Evolutionary conservation across 306 rosid species (phyloP).

Genomic region (Quercus cerris): DNA sequence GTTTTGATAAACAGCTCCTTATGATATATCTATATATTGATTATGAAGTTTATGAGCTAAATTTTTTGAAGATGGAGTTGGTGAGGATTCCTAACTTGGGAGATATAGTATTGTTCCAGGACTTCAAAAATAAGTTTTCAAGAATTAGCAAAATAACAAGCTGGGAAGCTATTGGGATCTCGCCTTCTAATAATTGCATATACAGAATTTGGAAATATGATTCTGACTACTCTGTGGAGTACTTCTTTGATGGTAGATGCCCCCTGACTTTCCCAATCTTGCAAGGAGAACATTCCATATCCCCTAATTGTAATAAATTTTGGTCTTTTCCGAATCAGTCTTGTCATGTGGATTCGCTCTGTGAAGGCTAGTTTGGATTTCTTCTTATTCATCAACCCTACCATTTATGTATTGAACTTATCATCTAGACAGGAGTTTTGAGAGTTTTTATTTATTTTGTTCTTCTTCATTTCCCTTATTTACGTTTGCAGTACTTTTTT

Average conservation of each 20-base stretch:
- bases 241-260: too few species aligned
- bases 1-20: neutral
- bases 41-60: neutral
- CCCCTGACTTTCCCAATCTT: too few species aligned
- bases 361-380: too few species aligned
- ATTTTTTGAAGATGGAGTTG: neutral
- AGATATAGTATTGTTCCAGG: neutral
- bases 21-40: neutral
- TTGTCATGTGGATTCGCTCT: neutral
- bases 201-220: neutral
- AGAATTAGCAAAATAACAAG: neutral
- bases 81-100: neutral
- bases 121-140: neutral
- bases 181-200: neutral
- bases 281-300: neutral
- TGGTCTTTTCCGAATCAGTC: neutral
- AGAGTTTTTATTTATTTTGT: too few species aligned
- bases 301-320: too few species aligned
- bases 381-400: too few species aligned
- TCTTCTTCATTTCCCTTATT: too few species aligned
- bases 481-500: too few species aligned
- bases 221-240: too few species aligned
- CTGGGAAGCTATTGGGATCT: neutral
- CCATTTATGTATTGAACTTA: too few species aligned
- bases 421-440: too few species aligned